Evolutionary conservation across 768 basidiomycete genomes (phyloP).

Genomic region (Phylloporus rhodoxanthus): DNA sequence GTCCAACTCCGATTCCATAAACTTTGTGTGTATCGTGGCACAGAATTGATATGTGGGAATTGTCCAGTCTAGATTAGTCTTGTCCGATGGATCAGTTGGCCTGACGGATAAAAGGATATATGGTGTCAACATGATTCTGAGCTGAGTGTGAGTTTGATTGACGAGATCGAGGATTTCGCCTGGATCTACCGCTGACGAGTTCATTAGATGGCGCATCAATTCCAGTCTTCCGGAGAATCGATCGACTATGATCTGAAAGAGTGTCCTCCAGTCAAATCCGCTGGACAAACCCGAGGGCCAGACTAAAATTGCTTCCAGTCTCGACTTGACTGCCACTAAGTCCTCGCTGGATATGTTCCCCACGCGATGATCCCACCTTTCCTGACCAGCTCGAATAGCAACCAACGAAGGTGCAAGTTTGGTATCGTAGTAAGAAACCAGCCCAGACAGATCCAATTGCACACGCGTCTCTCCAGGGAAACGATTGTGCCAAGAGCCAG

Average conservation of each 20-base stretch:
- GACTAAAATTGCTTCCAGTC: slow-evolving; percentile 1
- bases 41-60: slow-evolving; percentile 1
- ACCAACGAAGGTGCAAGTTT: background rate
- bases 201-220: slow-evolving; percentile 31
- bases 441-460: slow-evolving; percentile 9
- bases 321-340: background rate
- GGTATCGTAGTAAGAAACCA: background rate
- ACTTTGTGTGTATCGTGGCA: background rate
- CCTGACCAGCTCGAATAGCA: background rate
- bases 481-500: slow-evolving; percentile 18
- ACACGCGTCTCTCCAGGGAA: slow-evolving; percentile 20
- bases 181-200: slow-evolving; percentile 9
- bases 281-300: slow-evolving; percentile 12
- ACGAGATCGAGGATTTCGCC: background rate
- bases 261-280: slow-evolving; percentile 38
- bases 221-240: slow-evolving; percentile 21
- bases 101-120: slow-evolving; percentile 3
- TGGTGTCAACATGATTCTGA: slow-evolving; percentile 21
- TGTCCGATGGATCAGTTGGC: background rate
- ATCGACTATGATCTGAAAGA: slow-evolving; percentile 34
- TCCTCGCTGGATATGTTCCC: slow-evolving; percentile 5
- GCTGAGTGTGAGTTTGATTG: slow-evolving; percentile 7
- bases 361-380: background rate
- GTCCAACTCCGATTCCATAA: background rate
- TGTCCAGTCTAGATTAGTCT: slow-evolving; percentile 12